These are phyloP conservation scores for Hyphopichia buzzinii DNA, from an alignment of 1,139 yeast species.

Conservation along the genomic window DNA sequence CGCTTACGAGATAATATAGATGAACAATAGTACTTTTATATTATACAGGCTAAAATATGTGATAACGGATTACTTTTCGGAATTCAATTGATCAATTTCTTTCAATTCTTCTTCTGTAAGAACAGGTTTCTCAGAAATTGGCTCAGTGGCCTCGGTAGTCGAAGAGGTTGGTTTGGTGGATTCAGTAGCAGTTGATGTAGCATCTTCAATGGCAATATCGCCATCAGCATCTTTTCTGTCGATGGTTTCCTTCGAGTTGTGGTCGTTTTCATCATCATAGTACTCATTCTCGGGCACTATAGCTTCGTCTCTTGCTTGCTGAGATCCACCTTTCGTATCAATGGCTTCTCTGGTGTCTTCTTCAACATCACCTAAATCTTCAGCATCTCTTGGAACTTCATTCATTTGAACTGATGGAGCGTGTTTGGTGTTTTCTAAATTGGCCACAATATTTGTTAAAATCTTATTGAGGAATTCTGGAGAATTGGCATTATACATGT, in stretches of 20 bases:
- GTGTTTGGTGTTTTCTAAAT: constrained; percentile 83
- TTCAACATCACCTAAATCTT: constrained; percentile 79
- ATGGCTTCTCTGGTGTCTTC: constrained; percentile 72
- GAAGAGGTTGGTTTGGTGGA: constrained; percentile 1
- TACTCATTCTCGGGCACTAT: constrained; percentile 67
- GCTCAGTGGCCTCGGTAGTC: constrained; percentile 3
- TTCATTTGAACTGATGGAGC: constrained; percentile 97
- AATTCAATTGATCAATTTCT: constrained; percentile 40
- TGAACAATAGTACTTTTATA: no score
- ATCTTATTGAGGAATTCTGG: constrained; percentile 90
- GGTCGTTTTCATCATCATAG: constrained; percentile 59
- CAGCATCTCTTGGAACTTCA: constrained; percentile 82
- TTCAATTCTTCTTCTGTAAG: constrained; percentile 40
- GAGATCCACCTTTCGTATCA: constrained; percentile 91
- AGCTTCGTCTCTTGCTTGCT: constrained; percentile 73
- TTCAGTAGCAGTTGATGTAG: constrained; percentile 3
- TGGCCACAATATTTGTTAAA: constrained; percentile 70
- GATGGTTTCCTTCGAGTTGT: constrained; percentile 36
- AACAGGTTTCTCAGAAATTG: constrained; percentile 8
- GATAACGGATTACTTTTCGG: no score
- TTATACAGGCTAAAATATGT: no score
- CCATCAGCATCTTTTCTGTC: constrained; percentile 1
- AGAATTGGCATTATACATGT: constrained; percentile 94
- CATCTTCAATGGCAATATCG: background rate
- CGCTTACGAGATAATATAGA: no score